These are phyloP conservation scores for Acanthochlamys bracteata DNA, from an alignment of 106 monocot genomes.

Conservation along the genomic window DNA sequence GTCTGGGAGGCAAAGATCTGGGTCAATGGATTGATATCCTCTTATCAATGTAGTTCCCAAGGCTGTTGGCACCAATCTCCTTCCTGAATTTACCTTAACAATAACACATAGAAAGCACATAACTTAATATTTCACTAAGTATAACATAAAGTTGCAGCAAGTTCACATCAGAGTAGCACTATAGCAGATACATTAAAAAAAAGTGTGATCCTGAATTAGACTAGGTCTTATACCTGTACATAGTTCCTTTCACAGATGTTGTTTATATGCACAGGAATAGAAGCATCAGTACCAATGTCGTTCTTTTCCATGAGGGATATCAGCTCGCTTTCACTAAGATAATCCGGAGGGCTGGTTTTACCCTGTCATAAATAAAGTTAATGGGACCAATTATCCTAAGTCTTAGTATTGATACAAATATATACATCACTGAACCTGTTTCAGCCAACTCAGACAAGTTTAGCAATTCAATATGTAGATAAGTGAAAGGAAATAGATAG, in stretches of 20 bases:
- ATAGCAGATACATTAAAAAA: too few relatives aligned
- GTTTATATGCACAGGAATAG: slow-evolving; percentile 92
- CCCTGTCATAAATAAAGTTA: slow-evolving; percentile 44
- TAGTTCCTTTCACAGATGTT: slow-evolving; percentile 95
- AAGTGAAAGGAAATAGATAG: too few relatives aligned
- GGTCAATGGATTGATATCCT: slow-evolving; percentile 94
- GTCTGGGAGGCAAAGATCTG: slow-evolving; percentile 92
- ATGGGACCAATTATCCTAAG: not conserved
- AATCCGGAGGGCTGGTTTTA: slow-evolving; percentile 82
- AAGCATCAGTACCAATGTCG: slow-evolving; percentile 97
- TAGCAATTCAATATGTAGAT: too few relatives aligned
- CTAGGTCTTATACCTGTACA: slow-evolving; percentile 78
- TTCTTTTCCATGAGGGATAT: slow-evolving; percentile 98
- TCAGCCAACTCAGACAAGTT: too few relatives aligned
- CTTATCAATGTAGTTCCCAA: slow-evolving; percentile 87
- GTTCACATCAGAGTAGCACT: too few relatives aligned
- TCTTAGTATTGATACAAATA: too few relatives aligned
- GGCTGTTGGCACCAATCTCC: slow-evolving; percentile 79
- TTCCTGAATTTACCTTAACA: slow-evolving; percentile 80
- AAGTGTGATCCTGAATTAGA: too few relatives aligned
- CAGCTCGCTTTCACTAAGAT: slow-evolving; percentile 95
- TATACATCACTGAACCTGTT: too few relatives aligned
- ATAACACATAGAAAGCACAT: slow-evolving; percentile 3
- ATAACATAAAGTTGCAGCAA: not conserved
- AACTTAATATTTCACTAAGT: not conserved